Base-by-base conservation (phyloP, 805 yeast genomes). In the Barnettozyma vustinii region DNA sequence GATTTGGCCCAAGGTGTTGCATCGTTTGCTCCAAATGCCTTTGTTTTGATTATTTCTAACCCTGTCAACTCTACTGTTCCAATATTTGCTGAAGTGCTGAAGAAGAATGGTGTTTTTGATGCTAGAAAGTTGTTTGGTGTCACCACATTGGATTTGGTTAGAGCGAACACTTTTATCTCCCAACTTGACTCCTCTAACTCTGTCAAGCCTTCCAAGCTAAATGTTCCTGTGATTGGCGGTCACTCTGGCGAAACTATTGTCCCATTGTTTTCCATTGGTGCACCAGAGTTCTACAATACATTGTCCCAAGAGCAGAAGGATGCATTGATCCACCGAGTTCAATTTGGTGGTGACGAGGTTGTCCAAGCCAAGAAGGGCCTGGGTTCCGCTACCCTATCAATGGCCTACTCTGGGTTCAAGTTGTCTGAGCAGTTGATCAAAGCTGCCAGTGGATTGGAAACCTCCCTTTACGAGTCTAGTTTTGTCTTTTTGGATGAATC, bases 301-400 rank as follows among this genome's bases (percentile, higher is more conserved):
- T 56, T 52, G 55, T 51, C 47, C 57, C 57, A 54, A 49, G 26
- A 43, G 13, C 44, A 53, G 48, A 61, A 50, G 63, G 64, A 58
- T 62, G 60, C 61, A 65, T 75, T 84, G 63, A 74, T 84, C 56
- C 80, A 84, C 74, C 78, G 91, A 72, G 84, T 85, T 57, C 92
- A 86, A 71, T 85, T 81, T 61, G 94, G 91, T 70, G 94, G 94
- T 74, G 94, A 85, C 67, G 94, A 85, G 73, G 90, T 85, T 58
- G 92, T 86, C 59, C 81, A 84, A 70, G 92, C 92, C 56, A 86
- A 86, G 71, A 76, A 81, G 59, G 92, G 94, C 66, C 83, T 85
- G 49, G 94, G 94, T 53, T 84, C 91, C 33, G 92, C 92, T 48
- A 86, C 94, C 42, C 72, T 86, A 61, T 85, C 92, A 30, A 86